Evolutionary conservation across 257 asterid species (phyloP).

Genomic region (Thymus quinquecostatus): DNA sequence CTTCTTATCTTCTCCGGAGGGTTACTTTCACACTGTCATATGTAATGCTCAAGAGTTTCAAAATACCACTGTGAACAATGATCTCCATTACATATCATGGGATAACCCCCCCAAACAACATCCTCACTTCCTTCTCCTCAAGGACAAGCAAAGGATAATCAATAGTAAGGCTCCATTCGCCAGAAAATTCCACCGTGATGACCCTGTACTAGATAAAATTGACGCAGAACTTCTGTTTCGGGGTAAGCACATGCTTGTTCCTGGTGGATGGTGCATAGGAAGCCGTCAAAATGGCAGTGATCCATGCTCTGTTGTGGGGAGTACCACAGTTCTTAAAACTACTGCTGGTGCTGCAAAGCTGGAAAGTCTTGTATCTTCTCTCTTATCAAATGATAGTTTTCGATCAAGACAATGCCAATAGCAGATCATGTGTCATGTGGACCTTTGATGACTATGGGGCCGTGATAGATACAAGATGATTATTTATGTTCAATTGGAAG

Average conservation of each 20-base stretch:
- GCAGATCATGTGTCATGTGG: conserved; percentile 9
- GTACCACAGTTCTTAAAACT: conserved; percentile 59
- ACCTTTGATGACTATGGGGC: too few relatives aligned
- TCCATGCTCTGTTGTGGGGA: conserved; percentile 70
- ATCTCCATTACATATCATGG: conserved; percentile 93
- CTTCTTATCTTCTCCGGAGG: conserved; percentile 92
- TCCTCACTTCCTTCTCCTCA: conserved; percentile 68
- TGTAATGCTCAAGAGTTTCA: conserved; percentile 76
- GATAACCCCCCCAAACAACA: conserved; percentile 97
- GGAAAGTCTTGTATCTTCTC: conserved; percentile 52
- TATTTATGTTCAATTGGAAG: background rate
- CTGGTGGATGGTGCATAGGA: conserved; percentile 94
- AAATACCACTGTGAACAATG: conserved; percentile 82
- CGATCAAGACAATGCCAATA: conserved; percentile 70
- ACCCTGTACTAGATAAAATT: conserved; percentile 68
- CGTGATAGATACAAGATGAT: background rate
- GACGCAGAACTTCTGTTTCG: conserved; percentile 71
- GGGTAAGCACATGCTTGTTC: conserved; percentile 61
- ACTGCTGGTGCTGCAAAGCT: conserved; percentile 75
- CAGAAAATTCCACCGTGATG: conserved; percentile 74
- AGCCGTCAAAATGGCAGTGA: conserved; percentile 63
- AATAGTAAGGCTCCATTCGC: conserved; percentile 90
- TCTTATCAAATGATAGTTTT: conserved; percentile 60
- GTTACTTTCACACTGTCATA: conserved; percentile 86
- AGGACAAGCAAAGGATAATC: conserved; percentile 74